phyloP scores from a whole-genome alignment of 441 rosid genomes.

The Breynia disticha region DNA sequence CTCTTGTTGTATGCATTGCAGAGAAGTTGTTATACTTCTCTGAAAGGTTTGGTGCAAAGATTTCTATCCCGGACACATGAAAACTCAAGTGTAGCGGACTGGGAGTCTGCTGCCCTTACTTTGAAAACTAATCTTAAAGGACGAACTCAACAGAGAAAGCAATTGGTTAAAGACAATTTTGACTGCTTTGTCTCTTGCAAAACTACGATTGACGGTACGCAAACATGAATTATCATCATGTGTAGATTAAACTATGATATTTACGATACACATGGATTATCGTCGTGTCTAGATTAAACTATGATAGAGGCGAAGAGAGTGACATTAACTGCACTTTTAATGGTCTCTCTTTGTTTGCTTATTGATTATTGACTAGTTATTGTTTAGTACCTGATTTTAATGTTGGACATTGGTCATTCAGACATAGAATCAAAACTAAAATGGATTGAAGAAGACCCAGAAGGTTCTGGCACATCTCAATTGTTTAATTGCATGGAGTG shows the following conservation, averaged over 20 bases:
- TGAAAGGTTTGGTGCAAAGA: slow-evolving; percentile 81
- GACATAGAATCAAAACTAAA: slow-evolving; percentile 93
- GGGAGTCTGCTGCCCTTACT: slow-evolving; percentile 89
- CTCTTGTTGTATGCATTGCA: slow-evolving; percentile 23
- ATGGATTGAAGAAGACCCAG: slow-evolving; percentile 96
- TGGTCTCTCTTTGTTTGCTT: slow-evolving; percentile 1
- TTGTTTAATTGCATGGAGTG: slow-evolving; percentile 74
- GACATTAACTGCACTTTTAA: slow-evolving; percentile 7
- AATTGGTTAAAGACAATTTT: slow-evolving; percentile 92
- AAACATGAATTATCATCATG: slow-evolving; percentile 4
- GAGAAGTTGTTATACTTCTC: slow-evolving; percentile 89
- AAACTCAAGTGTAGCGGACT: slow-evolving; percentile 67
- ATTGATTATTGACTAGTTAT: neutral
- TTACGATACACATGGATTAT: slow-evolving; percentile 3
- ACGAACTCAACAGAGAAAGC: slow-evolving; percentile 85
- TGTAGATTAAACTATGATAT: slow-evolving; percentile 5
- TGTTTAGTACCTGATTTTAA: slow-evolving; percentile 14
- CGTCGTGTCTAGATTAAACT: slow-evolving; percentile 3
- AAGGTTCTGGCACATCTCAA: slow-evolving; percentile 90
- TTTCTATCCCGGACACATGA: slow-evolving; percentile 87
- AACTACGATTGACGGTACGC: slow-evolving; percentile 94
- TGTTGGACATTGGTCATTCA: slow-evolving; percentile 19
- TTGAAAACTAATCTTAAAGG: slow-evolving; percentile 92
- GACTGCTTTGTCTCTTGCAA: slow-evolving; percentile 99
- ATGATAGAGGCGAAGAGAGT: slow-evolving; percentile 4